These are phyloP conservation scores for Hyaloscypha variabilis DNA, from an alignment of 495 filamentous ascomycete species.

Conservation along the genomic window DNA sequence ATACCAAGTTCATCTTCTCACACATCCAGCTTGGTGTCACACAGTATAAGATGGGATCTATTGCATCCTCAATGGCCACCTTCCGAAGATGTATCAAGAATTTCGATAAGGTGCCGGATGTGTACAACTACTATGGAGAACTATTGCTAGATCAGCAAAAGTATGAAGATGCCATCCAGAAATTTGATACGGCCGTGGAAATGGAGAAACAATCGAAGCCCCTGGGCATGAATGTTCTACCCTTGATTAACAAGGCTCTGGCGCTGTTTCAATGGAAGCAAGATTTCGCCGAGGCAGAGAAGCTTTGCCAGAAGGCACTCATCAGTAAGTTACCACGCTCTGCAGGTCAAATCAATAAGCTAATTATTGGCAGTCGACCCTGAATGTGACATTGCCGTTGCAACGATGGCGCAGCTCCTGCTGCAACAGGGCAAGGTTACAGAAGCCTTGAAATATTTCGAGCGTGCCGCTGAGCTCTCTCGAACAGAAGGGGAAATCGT, in stretches of 20 bases:
- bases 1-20: conserved; percentile 95
- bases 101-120: conserved; percentile 93
- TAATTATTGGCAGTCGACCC: conserved; percentile 77
- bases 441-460: conserved; percentile 95
- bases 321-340: conserved; percentile 72
- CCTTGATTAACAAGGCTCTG: conserved; percentile 97
- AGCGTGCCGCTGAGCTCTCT: conserved; percentile 93
- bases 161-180: conserved; percentile 92
- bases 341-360: neutral
- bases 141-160: conserved; percentile 97
- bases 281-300: conserved; percentile 92
- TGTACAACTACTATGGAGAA: conserved; percentile 99
- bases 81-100: conserved; percentile 98
- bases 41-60: conserved; percentile 99
- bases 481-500: conserved; percentile 94
- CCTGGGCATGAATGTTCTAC: conserved; percentile 93
- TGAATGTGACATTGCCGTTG: conserved; percentile 98
- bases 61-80: conserved; percentile 97
- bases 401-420: conserved; percentile 98
- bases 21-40: conserved; percentile 99
- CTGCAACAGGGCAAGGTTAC: conserved; percentile 97
- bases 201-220: conserved; percentile 96
- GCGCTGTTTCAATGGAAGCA: conserved; percentile 98
- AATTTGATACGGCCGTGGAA: conserved; percentile 96
- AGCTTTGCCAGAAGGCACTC: conserved; percentile 93